Evolutionary conservation across 768 basidiomycete species (phyloP).

Genomic region (Fomitopsis serialis): DNA sequence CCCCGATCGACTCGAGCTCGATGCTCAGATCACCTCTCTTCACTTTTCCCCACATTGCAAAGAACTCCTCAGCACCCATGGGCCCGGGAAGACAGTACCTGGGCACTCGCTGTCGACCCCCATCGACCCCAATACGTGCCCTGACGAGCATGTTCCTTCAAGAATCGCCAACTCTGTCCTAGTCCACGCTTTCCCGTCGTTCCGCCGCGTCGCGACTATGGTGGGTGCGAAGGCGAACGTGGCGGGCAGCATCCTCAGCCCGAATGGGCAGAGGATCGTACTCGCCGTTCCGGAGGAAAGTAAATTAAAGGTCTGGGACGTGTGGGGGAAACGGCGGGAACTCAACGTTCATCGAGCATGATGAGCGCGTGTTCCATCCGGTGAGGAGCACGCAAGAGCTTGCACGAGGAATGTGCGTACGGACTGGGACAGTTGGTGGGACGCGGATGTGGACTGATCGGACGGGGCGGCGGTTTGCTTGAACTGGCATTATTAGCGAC

Average conservation of each 20-base stretch:
- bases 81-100: slow-evolving; percentile 34
- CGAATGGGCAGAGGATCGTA: slow-evolving; percentile 46
- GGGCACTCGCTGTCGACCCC: slow-evolving; percentile 7
- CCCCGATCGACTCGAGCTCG: slow-evolving; percentile 41
- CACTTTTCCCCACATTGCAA: slow-evolving; percentile 78
- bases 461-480: too few relatives aligned
- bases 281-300: slow-evolving; percentile 58
- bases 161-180: slow-evolving; percentile 31
- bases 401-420: too few relatives aligned
- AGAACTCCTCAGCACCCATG: slow-evolving; percentile 83
- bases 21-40: slow-evolving; percentile 61
- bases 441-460: not conserved
- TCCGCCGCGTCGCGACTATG: slow-evolving; percentile 52
- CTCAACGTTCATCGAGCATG: not conserved
- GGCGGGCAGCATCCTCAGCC: slow-evolving; percentile 51
- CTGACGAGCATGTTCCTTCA: slow-evolving; percentile 7
- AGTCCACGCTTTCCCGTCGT: slow-evolving; percentile 55
- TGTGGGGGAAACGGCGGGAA: slow-evolving; percentile 40
- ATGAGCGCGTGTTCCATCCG: not conserved
- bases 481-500: too few relatives aligned
- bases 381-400: too few relatives aligned
- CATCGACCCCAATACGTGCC: slow-evolving; percentile 1
- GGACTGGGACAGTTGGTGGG: not conserved
- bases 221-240: slow-evolving; percentile 42
- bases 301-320: slow-evolving; percentile 61